phyloP scores from a whole-genome alignment of 495 filamentous ascomycete species.

The Penicillium verhagenii region DNA sequence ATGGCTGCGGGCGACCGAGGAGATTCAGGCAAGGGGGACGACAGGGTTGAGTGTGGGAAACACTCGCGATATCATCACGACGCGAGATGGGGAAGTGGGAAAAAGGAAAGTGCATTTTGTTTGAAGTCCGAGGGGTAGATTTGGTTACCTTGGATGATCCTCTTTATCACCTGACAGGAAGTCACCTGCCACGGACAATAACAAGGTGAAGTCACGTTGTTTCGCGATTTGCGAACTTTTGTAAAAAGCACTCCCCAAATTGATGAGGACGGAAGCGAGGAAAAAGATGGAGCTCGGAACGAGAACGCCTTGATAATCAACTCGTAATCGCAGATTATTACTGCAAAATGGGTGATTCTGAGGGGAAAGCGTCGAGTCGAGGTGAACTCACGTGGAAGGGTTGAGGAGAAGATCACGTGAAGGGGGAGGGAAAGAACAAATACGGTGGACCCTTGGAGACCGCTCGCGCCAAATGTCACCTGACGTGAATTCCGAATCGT shows the following conservation, averaged over 20 bases:
- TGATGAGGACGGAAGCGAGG: conserved; percentile 18
- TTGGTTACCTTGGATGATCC: conserved; percentile 48
- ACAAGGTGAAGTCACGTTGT: conserved; percentile 43
- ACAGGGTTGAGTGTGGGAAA: neutral
- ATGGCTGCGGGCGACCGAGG: conserved; percentile 32
- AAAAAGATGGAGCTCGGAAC: conserved; percentile 9
- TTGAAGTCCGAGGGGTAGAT: conserved; percentile 16
- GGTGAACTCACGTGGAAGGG: conserved; percentile 47
- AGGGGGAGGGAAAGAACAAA: conserved; percentile 22
- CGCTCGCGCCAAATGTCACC: conserved; percentile 37
- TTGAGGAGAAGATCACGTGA: neutral
- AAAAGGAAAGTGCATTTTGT: conserved; percentile 6
- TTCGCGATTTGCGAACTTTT: conserved; percentile 25
- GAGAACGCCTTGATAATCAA: conserved; percentile 19
- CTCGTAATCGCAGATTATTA: conserved; percentile 28
- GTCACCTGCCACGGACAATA: conserved; percentile 52
- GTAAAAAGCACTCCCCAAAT: conserved; percentile 23
- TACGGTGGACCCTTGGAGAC: conserved; percentile 24
- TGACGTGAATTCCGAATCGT: conserved; percentile 20
- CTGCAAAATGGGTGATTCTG: conserved; percentile 31
- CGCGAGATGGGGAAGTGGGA: conserved; percentile 1
- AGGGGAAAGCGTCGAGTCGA: conserved; percentile 35
- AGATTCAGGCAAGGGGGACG: conserved; percentile 17
- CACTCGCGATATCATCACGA: neutral
- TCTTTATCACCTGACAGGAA: conserved; percentile 54